Base-by-base conservation (phyloP, 73 alveolate genomes). In the Paramecium octaurelia region DNA sequence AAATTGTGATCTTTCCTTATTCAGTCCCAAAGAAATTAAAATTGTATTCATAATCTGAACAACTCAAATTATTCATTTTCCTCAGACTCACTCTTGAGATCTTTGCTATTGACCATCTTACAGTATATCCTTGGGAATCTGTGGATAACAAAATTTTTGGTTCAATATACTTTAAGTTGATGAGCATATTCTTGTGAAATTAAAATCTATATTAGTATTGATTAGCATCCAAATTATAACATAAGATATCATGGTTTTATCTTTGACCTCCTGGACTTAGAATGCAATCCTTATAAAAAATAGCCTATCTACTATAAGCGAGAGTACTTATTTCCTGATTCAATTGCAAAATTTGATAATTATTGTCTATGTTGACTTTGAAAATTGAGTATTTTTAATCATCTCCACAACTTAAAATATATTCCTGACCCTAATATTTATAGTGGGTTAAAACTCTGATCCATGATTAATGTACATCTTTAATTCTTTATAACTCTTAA, bases 271-370 rank as follows among this genome's bases (percentile, higher is more conserved):
- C 84, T 4, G 84, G 84, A 64, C 84, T 64, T 3, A 64, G 9
- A 64, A 64, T 64, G 14, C 46, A 8, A 64, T 64, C 12, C 23
- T 64, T 34, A 64, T 31, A 64, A 24, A 31, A 64, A 3, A 64
- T 64, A 12, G 84, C 84, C 9, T 64, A 27, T 64, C 84, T 64
- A 64, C 84, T 64, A 64, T 64, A 64, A 64, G 84, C 84, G 10
- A 64, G 50, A 12, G 50, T 64, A 31, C 21, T 34, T 27, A 64
- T 64, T 20, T 64, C 84, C 14, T 64, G 23, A 64, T 64, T 4
- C 7, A 14, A 34, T 64, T 64, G 11, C 9, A 64, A 64, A 20
- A 27, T 20, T 34, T 64, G 20, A 12, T 12, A n/a, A 54, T 54
- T 27, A 64, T 64, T 64, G 4, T 64, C 31, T 27, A 34, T 27